These are phyloP conservation scores for Maudiozyma turicensis DNA, from an alignment of 805 yeast species.

Conservation along the genomic window DNA sequence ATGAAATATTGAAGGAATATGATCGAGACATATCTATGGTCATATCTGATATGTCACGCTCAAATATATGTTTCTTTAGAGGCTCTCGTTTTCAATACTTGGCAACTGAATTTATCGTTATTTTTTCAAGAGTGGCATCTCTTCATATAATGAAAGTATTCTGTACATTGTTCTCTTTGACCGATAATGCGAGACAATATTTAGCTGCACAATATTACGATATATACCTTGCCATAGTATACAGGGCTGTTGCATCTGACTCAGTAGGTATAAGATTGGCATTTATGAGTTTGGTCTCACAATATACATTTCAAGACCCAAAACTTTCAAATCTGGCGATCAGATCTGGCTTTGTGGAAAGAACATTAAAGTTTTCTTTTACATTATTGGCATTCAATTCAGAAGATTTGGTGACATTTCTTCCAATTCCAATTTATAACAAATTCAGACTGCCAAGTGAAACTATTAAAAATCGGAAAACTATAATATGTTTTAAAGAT, in stretches of 20 bases:
- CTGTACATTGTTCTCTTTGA: constrained; percentile 16
- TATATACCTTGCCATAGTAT: constrained; percentile 50
- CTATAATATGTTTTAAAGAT: constrained; percentile 31
- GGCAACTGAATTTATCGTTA: constrained; percentile 17
- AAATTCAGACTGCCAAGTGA: constrained; percentile 22
- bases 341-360: constrained; percentile 20
- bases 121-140: constrained; percentile 14
- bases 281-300: constrained; percentile 22
- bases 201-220: constrained; percentile 61
- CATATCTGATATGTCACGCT: constrained; percentile 5
- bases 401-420: constrained; percentile 15
- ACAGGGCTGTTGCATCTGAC: constrained; percentile 22
- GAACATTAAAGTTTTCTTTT: constrained; percentile 22
- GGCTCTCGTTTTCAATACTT: constrained; percentile 36
- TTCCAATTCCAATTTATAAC: constrained; percentile 18
- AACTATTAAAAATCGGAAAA: constrained; percentile 23
- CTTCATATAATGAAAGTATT: constrained; percentile 16
- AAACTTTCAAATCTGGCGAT: constrained; percentile 21
- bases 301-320: constrained; percentile 26
- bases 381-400: constrained; percentile 23
- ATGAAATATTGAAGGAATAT: constrained; percentile 15
- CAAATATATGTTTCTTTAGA: constrained; percentile 22
- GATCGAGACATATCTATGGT: constrained; percentile 16
- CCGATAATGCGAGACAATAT: constrained; percentile 46
- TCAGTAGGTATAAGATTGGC: constrained; percentile 15